A percentile compares a stretch with the other conserved stretches of the same genome.
These are phyloP conservation scores for Alternaria novae-zelandiae DNA, from an alignment of 2,329 filamentous ascomycete species.

Conservation along the genomic window DNA sequence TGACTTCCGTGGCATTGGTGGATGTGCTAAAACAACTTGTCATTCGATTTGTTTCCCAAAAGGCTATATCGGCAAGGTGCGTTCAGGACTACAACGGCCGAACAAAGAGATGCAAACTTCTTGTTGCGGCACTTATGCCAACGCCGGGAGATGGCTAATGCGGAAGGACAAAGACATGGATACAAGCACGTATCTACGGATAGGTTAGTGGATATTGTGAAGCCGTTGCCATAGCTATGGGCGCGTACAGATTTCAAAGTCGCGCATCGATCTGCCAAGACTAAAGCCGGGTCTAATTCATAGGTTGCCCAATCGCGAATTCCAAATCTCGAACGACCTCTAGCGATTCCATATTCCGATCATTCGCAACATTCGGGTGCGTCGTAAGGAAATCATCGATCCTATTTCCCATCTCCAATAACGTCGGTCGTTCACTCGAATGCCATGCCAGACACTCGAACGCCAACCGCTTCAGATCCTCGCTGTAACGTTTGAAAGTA, in stretches of 20 bases:
- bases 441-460: not conserved
- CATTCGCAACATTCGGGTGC: not conserved
- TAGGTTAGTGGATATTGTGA: not conserved
- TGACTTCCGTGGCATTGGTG: not conserved
- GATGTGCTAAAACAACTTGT: not conserved
- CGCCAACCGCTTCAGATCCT: not conserved
- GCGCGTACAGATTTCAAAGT: not conserved
- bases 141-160: not conserved
- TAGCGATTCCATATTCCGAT: not conserved
- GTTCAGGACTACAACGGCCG: not conserved
- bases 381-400: not conserved
- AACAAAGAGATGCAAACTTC: not conserved
- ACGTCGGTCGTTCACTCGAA: not conserved
- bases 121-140: not conserved
- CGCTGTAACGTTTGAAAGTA: not conserved
- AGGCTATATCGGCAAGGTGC: not conserved
- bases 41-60: not conserved
- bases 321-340: not conserved
- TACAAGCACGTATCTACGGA: not conserved
- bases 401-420: not conserved
- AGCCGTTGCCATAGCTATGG: not conserved
- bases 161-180: not conserved
- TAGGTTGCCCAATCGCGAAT: not conserved
- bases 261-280: not conserved
- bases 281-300: not conserved